These are phyloP conservation scores for Phytophthora fragariaefolia DNA, from an alignment of 352 stramenopile species.

Conservation along the genomic window DNA sequence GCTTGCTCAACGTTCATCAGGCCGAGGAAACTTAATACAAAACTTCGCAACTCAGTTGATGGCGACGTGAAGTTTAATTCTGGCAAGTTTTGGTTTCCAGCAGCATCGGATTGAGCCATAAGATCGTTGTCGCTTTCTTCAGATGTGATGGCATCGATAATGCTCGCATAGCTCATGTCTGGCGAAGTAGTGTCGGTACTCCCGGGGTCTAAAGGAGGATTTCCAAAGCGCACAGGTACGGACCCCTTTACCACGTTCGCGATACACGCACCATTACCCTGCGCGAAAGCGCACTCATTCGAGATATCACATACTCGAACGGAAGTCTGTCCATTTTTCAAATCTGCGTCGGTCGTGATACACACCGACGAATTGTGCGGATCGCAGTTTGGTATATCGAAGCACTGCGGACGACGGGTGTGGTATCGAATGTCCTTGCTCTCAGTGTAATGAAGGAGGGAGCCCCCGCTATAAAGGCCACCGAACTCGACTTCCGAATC, in stretches of 20 bases:
- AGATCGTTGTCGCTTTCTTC: slow-evolving; percentile 39
- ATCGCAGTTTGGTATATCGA: slow-evolving; percentile 63
- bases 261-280: slow-evolving; percentile 67
- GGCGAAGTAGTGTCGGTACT: neutral
- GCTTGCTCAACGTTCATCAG: slow-evolving; percentile 67
- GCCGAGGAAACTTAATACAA: slow-evolving; percentile 71
- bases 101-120: slow-evolving; percentile 1
- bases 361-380: slow-evolving; percentile 34
- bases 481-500: slow-evolving; percentile 68
- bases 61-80: slow-evolving; percentile 41
- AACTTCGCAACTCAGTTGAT: slow-evolving; percentile 53
- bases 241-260: slow-evolving; percentile 12
- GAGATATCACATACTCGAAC: slow-evolving; percentile 64
- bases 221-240: slow-evolving; percentile 50
- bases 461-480: slow-evolving; percentile 62
- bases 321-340: slow-evolving; percentile 3
- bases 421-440: slow-evolving; percentile 74
- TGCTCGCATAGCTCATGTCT: slow-evolving; percentile 36
- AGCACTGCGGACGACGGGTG: slow-evolving; percentile 65
- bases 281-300: slow-evolving; percentile 42
- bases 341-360: slow-evolving; percentile 20
- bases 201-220: slow-evolving; percentile 35
- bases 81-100: neutral
- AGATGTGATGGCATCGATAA: slow-evolving; percentile 30
- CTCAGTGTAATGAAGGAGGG: slow-evolving; percentile 58